These are phyloP conservation scores for Phytophthora fragariaefolia DNA, from an alignment of 352 stramenopile genomes.

Conservation along the genomic window DNA sequence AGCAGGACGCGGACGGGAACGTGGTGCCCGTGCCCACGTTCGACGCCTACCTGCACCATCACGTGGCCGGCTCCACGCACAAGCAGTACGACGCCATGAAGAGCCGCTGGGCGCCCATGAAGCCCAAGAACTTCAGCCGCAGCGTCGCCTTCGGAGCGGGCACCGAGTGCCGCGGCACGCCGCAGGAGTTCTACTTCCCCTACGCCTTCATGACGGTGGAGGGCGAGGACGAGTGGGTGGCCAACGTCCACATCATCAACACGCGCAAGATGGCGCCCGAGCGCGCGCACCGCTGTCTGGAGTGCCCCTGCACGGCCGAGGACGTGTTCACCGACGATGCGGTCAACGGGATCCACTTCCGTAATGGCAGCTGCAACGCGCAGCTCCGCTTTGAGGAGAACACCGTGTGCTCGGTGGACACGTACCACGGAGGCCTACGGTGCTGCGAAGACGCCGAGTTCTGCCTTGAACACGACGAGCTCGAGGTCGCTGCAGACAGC, in stretches of 20 bases:
- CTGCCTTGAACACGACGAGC: conserved; percentile 65
- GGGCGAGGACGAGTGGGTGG: conserved; percentile 80
- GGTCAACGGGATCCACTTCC: conserved; percentile 65
- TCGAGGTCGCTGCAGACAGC: conserved; percentile 33
- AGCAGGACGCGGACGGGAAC: conserved; percentile 52
- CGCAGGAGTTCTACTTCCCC: conserved; percentile 80
- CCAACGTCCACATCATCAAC: conserved; percentile 88
- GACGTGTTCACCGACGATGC: conserved; percentile 55
- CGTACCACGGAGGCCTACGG: conserved; percentile 74
- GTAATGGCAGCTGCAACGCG: conserved; percentile 56
- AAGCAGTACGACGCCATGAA: conserved; percentile 61
- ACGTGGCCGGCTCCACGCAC: conserved; percentile 80
- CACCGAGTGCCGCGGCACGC: conserved; percentile 80
- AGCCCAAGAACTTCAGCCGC: conserved; percentile 70
- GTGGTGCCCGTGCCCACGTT: conserved; percentile 64
- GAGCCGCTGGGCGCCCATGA: conserved; percentile 72
- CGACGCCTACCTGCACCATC: conserved; percentile 86
- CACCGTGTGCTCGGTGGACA: conserved; percentile 62
- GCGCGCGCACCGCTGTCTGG: conserved; percentile 67
- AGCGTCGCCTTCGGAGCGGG: conserved; percentile 82
- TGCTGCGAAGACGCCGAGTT: conserved; percentile 80
- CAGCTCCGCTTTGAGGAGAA: conserved; percentile 76
- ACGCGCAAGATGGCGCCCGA: conserved; percentile 58
- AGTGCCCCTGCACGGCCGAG: conserved; percentile 79
- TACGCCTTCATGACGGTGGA: conserved; percentile 84